These are phyloP conservation scores for Collybiopsis luxurians DNA, from an alignment of 768 basidiomycete species.

Conservation along the genomic window DNA sequence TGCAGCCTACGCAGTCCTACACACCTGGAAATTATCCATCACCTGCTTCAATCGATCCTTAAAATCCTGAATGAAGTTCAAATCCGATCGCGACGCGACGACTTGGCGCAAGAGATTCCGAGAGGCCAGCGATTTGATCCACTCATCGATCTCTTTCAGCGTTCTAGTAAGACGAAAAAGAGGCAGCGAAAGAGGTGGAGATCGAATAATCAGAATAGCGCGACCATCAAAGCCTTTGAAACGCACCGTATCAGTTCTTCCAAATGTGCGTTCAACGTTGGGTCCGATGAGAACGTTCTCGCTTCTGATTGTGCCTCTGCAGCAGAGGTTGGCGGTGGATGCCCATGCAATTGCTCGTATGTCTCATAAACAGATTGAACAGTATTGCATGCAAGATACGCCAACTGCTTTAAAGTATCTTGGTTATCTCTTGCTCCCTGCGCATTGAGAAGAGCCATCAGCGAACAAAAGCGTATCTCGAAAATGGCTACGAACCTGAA, in stretches of 20 bases:
- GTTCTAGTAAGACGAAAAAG: neutral
- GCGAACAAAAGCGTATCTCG: too few species aligned
- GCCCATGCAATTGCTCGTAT: neutral
- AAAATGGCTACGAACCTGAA: neutral
- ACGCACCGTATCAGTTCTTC: neutral
- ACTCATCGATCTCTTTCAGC: neutral
- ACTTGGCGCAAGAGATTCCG: neutral
- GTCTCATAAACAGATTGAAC: neutral
- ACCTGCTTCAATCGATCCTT: neutral
- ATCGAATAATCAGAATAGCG: too few species aligned
- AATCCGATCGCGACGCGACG: too few species aligned
- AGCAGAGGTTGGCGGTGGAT: neutral
- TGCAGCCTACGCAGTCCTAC: neutral
- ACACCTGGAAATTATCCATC: neutral
- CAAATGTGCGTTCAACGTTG: neutral
- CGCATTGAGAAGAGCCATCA: neutral
- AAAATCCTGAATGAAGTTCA: neutral
- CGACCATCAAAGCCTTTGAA: neutral
- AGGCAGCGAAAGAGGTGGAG: neutral
- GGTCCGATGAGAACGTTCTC: neutral
- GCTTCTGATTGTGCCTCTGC: neutral
- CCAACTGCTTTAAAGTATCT: neutral
- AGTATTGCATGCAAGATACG: too few species aligned
- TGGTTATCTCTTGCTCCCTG: constrained; percentile 1
- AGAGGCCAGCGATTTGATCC: neutral